Conservation (phyloP, 805 yeast genomes). For the Wickerhamomyces chambardii region DNA sequence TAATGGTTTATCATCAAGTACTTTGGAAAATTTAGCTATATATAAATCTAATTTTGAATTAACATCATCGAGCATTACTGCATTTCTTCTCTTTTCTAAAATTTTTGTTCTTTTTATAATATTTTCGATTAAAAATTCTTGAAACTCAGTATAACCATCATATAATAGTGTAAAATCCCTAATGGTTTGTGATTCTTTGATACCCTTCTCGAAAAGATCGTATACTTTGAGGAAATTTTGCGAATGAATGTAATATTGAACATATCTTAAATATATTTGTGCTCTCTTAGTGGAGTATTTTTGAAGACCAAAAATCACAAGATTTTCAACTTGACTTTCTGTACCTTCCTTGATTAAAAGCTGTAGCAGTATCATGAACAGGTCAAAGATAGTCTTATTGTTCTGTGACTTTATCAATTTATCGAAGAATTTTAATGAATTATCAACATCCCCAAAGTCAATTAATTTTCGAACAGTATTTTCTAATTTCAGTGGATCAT, state of each 20-base stretch:
- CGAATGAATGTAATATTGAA: slow-evolving; percentile 35
- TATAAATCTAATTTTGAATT: slow-evolving; percentile 31
- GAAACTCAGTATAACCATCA: slow-evolving; percentile 53
- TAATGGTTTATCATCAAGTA: slow-evolving; percentile 48
- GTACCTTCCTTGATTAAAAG: slow-evolving; percentile 13
- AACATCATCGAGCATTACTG: slow-evolving; percentile 6
- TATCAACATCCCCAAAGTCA: slow-evolving; percentile 20
- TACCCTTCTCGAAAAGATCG: slow-evolving; percentile 36
- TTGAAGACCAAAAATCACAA: slow-evolving; percentile 24
- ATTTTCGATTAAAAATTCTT: slow-evolving; percentile 35
- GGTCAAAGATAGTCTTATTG: slow-evolving; percentile 31
- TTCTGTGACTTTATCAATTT: slow-evolving; percentile 24
- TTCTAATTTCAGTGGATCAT: slow-evolving; percentile 21
- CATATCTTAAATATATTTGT: slow-evolving; percentile 34
- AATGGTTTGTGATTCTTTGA: slow-evolving; percentile 37
- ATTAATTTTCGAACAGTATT: slow-evolving; percentile 22
- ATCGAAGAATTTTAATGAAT: slow-evolving; percentile 24
- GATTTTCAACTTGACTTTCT: slow-evolving; percentile 20
- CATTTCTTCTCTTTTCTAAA: slow-evolving; percentile 3
- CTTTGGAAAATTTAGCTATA: slow-evolving; percentile 38
- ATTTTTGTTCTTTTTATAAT: slow-evolving; percentile 4
- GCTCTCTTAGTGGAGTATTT: slow-evolving; percentile 56
- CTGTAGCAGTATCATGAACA: slow-evolving; percentile 38
- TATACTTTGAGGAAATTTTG: slow-evolving; percentile 29
- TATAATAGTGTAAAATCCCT: slow-evolving; percentile 56